Percentiles rank a stretch among this genome's conserved stretches.
Conservation (phyloP, 2,329 filamentous ascomycete genomes). For the Aspergillus thermomutatus region DNA sequence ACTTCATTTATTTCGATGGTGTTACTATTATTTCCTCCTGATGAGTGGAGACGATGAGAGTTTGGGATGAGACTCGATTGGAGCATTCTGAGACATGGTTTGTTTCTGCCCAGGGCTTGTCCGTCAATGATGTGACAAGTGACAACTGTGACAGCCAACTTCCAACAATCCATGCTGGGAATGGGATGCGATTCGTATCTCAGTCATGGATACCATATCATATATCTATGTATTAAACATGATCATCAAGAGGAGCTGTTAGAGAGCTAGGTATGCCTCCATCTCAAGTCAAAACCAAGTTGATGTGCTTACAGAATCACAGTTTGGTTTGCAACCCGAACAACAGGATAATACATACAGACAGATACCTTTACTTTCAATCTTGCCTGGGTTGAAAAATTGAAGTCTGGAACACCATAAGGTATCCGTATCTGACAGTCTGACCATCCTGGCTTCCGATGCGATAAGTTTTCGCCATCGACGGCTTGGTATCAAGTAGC, state of each 20-base stretch:
- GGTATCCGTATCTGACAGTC: not conserved
- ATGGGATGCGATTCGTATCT: not conserved
- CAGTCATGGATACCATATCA: not conserved
- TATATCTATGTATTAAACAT: not conserved
- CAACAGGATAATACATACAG: not conserved
- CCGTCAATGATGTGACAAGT: slow-evolving; percentile 20
- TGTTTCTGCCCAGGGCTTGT: slow-evolving; percentile 26
- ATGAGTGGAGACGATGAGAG: slow-evolving; percentile 7
- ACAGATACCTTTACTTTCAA: not conserved
- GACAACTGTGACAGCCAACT: slow-evolving; percentile 6
- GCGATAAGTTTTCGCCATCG: not conserved
- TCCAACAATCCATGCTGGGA: not conserved
- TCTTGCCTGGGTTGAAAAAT: too few species aligned
- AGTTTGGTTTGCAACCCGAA: not conserved
- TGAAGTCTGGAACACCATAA: not conserved
- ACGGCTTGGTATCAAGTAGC: not conserved
- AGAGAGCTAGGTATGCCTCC: not conserved
- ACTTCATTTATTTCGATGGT: not conserved
- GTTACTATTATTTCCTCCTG: slow-evolving; percentile 6
- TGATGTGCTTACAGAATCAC: not conserved
- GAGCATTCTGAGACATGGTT: slow-evolving; percentile 31
- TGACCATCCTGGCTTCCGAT: not conserved
- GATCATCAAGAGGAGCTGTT: not conserved
- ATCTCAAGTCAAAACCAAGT: not conserved
- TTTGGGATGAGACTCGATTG: slow-evolving; percentile 14